These are phyloP conservation scores for Brassica carinata DNA, from an alignment of 345 rosid genomes.

Conservation along the genomic window DNA sequence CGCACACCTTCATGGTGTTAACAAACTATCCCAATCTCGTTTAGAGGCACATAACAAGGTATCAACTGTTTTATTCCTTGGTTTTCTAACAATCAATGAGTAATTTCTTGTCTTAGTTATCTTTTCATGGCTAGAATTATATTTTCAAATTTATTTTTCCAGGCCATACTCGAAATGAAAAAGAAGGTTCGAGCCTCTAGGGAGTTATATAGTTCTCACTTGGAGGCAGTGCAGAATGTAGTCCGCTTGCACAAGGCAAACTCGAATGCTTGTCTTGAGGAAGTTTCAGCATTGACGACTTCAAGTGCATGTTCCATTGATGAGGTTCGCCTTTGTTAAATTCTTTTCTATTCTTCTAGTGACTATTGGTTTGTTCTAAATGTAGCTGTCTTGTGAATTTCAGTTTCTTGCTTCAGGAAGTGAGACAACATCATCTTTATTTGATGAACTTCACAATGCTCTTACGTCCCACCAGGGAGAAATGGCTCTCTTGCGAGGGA, in stretches of 20 bases:
- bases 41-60: slow-evolving; percentile 69
- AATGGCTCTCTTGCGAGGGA: slow-evolving; percentile 79
- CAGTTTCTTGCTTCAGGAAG: slow-evolving; percentile 75
- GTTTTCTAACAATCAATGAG: slow-evolving; percentile 7
- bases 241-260: slow-evolving; percentile 85
- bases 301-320: slow-evolving; percentile 57
- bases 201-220: slow-evolving; percentile 65
- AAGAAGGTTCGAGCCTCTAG: slow-evolving; percentile 65
- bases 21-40: slow-evolving; percentile 69
- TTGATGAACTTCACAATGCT: slow-evolving; percentile 71
- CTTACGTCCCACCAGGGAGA: slow-evolving; percentile 80
- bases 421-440: slow-evolving; percentile 60
- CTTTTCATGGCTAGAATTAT: not conserved
- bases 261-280: slow-evolving; percentile 75
- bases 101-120: not conserved
- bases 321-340: slow-evolving; percentile 52
- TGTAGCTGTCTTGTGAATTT: slow-evolving; percentile 16
- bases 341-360: not conserved
- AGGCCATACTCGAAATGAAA: slow-evolving; percentile 75
- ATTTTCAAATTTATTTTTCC: slow-evolving; percentile 17
- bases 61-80: slow-evolving; percentile 15
- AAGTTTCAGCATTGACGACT: slow-evolving; percentile 65
- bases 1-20: slow-evolving; percentile 67
- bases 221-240: slow-evolving; percentile 91
- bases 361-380: not conserved